Evolutionary conservation across 2,329 filamentous ascomycete species (phyloP).

Genomic region (Nothomitra cinnamomea): DNA sequence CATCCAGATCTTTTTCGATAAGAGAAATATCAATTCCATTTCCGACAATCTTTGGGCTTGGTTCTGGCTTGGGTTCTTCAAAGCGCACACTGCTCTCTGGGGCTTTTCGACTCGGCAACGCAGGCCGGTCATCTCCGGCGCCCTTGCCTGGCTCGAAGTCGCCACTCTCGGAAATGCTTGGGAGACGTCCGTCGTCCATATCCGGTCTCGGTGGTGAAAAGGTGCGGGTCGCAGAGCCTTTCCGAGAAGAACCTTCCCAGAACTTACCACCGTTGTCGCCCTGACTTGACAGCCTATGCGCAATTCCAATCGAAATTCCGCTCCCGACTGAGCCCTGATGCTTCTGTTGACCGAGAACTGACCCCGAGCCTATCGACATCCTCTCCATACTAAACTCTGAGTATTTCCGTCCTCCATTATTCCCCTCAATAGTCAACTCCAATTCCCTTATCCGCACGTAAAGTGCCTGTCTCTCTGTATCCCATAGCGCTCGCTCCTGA

Average conservation of each 20-base stretch:
- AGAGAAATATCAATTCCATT: constrained; percentile 6
- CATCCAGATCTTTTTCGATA: constrained; percentile 11
- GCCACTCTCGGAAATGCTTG: constrained; percentile 5
- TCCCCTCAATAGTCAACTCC: not conserved
- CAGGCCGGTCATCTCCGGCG: not conserved
- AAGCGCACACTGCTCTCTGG: not conserved
- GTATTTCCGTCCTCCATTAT: not conserved
- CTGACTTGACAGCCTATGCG: not conserved
- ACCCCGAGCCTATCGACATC: not conserved
- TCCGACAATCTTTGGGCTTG: not conserved
- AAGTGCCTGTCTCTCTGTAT: constrained; percentile 1
- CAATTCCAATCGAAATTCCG: not conserved
- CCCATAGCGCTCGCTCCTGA: constrained; percentile 5
- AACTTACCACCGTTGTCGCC: not conserved
- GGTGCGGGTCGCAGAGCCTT: constrained; percentile 1
- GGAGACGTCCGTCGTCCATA: not conserved
- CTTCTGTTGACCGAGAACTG: not conserved
- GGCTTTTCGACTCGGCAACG: not conserved
- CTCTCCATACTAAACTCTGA: not conserved
- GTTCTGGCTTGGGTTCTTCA: not conserved
- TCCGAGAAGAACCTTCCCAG: constrained; percentile 5
- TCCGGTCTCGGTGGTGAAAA: constrained; percentile 1
- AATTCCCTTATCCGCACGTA: constrained; percentile 5
- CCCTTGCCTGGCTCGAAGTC: too few relatives aligned
- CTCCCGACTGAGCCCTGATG: not conserved